Conservation (phyloP, 1,284 basidiomycete species). For the Austroboletus niveus region DNA sequence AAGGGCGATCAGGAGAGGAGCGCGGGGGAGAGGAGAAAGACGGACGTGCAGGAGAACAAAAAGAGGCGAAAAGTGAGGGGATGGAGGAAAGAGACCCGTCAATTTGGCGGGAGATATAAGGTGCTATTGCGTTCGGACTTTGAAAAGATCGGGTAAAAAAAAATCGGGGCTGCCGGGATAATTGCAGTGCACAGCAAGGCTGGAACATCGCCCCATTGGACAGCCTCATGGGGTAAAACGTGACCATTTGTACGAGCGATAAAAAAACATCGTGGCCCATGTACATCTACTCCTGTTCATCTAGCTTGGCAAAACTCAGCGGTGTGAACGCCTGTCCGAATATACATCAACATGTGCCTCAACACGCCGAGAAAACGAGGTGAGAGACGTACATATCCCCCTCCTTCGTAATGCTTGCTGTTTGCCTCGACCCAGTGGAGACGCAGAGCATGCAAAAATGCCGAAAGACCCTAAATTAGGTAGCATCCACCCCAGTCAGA, state of each 20-base stretch:
- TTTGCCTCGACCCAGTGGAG: constrained; percentile 98
- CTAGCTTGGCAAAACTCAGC: constrained; percentile 58
- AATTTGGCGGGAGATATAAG: constrained; percentile 15
- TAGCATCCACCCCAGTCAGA: constrained; percentile 10
- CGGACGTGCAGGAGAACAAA: constrained; percentile 49
- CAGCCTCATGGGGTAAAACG: constrained; percentile 21
- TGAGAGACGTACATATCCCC: constrained; percentile 70
- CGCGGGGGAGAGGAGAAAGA: not conserved
- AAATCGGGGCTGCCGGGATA: constrained; percentile 1
- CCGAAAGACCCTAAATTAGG: constrained; percentile 74
- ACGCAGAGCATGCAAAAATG: constrained; percentile 94
- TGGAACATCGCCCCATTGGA: not conserved
- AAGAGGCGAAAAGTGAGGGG: constrained; percentile 34
- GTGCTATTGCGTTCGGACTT: constrained; percentile 26
- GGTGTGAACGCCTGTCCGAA: constrained; percentile 59
- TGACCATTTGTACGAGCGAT: constrained; percentile 2
- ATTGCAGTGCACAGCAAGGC: not conserved
- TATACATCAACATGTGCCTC: constrained; percentile 31
- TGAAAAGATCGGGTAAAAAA: constrained; percentile 20
- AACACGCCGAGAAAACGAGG: constrained; percentile 24
- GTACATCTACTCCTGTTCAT: constrained; percentile 32
- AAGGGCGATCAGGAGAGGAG: constrained; percentile 8
- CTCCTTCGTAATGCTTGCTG: constrained; percentile 94
- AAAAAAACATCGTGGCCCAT: constrained; percentile 1
- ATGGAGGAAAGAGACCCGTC: constrained; percentile 13